Conservation (phyloP, 352 stramenopile species). For the Phytophthora sojae region DNA sequence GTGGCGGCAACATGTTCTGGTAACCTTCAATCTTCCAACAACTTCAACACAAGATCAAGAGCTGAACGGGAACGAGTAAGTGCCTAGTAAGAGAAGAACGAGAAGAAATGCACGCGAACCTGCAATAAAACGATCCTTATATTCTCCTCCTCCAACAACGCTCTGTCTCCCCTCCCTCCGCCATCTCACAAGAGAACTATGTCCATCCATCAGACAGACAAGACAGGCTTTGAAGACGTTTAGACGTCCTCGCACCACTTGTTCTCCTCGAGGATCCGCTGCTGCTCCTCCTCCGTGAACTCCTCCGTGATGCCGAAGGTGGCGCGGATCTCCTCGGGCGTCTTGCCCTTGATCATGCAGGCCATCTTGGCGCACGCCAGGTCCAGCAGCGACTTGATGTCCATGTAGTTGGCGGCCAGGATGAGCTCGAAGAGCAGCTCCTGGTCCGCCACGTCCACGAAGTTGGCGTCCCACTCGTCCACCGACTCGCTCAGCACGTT, state of each 20-base stretch:
- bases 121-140: conserved; percentile 32
- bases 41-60: background rate
- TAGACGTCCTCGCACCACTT: conserved; percentile 71
- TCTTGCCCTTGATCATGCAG: conserved; percentile 73
- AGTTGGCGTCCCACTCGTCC: conserved; percentile 64
- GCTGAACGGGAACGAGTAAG: background rate
- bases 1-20: conserved; percentile 66
- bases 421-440: conserved; percentile 76
- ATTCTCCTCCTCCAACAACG: conserved; percentile 1
- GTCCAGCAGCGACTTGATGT: conserved; percentile 74
- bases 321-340: conserved; percentile 64
- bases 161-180: background rate
- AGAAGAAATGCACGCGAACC: background rate
- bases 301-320: conserved; percentile 68
- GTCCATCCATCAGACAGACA: background rate
- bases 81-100: background rate
- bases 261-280: conserved; percentile 74
- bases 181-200: no score
- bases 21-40: conserved; percentile 14
- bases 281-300: conserved; percentile 74
- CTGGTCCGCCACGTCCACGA: conserved; percentile 56
- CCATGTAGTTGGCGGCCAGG: conserved; percentile 73
- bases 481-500: conserved; percentile 59
- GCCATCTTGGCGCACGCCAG: conserved; percentile 66
- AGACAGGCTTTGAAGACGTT: background rate